Evolutionary conservation across 179 eudicot genomes (phyloP), one percentile per base, ranked within the genome.

Genomic region (Sideroxylon spinosum): DNA sequence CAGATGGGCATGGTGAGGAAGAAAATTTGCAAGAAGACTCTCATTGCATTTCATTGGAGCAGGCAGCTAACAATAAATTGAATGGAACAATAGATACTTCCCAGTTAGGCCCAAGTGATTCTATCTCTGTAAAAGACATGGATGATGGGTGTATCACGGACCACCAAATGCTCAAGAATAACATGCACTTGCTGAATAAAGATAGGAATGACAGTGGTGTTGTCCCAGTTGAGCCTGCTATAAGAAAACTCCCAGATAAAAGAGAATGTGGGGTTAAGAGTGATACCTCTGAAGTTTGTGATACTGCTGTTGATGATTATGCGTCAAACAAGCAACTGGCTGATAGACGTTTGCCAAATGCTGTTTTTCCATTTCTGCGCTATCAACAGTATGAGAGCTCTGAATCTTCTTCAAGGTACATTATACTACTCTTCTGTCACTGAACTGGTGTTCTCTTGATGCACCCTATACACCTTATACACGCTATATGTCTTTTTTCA

Each of bases 321-420:
- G 77, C 50, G 73, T 62, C 67, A 22, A 86, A 84, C 78, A 85
- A 88, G 71, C 89, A 88, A 62, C 78, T 81, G 56, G 53, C 83
- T 53, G 94, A 90, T 76, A 89, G 86, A 75, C 80, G 84, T 79
- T 55, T 88, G n/a, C 92, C 94, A 61, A 86, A 79, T 83, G 86
- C 92, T 72, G 86, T 90, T 49, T 73, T 84, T 79, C 92, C 97
- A 49, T 79, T 86, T 32, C 85, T 90, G 49, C 89, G 90, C 50
- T 81, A 78, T 86, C 95, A 90, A 63, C 97, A 85, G 32, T 83
- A 80, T 79, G 97, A 91, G 74, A 90, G 94, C 83, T 93, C 90
- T 81, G 97, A 95, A 80, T 87, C 93, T 81, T 93, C 92, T 75
- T 82, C 93, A 49, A 95, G 98, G 99, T 95, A 86, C 78, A 78